A percentile compares a stretch with the other conserved stretches of the same genome.
phyloP scores from a whole-genome alignment of 2,329 filamentous ascomycete species.

The Alternaria alternata region DNA sequence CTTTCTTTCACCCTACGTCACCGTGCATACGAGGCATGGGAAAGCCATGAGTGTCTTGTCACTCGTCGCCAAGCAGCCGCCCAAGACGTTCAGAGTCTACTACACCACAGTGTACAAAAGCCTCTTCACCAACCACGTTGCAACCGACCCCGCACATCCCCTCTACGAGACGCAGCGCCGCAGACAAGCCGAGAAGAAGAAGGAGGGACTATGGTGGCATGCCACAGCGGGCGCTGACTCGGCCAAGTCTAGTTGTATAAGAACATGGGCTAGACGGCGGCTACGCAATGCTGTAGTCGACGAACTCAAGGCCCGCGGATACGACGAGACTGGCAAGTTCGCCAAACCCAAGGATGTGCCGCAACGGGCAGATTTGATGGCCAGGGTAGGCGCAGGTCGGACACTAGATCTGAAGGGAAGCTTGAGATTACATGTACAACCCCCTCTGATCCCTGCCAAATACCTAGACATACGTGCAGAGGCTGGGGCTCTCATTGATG shows the following conservation, averaged over 20 bases:
- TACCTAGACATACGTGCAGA: conserved; percentile 37
- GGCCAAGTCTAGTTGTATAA: conserved; percentile 43
- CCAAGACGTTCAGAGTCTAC: conserved; percentile 31
- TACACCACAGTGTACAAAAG: conserved; percentile 36
- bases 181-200: conserved; percentile 23
- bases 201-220: conserved; percentile 46
- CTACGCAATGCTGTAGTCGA: conserved; percentile 43
- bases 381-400: conserved; percentile 9
- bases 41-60: conserved; percentile 23
- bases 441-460: conserved; percentile 37
- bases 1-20: conserved; percentile 7
- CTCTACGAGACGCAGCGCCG: conserved; percentile 33
- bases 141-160: conserved; percentile 36
- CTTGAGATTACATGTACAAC: conserved; percentile 33
- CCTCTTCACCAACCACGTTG: conserved; percentile 33
- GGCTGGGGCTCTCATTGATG: conserved; percentile 28
- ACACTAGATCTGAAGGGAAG: conserved; percentile 33
- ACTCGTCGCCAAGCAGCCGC: conserved; percentile 23
- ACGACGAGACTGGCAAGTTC: conserved; percentile 38
- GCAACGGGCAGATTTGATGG: conserved; percentile 3
- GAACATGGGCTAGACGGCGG: conserved; percentile 42
- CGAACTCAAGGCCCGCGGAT: conserved; percentile 37
- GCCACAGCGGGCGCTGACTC: conserved; percentile 31
- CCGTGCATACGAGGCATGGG: conserved; percentile 5
- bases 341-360: conserved; percentile 13